Conservation (phyloP, 768 basidiomycete genomes). For the Sporobolomyces pararoseus region DNA sequence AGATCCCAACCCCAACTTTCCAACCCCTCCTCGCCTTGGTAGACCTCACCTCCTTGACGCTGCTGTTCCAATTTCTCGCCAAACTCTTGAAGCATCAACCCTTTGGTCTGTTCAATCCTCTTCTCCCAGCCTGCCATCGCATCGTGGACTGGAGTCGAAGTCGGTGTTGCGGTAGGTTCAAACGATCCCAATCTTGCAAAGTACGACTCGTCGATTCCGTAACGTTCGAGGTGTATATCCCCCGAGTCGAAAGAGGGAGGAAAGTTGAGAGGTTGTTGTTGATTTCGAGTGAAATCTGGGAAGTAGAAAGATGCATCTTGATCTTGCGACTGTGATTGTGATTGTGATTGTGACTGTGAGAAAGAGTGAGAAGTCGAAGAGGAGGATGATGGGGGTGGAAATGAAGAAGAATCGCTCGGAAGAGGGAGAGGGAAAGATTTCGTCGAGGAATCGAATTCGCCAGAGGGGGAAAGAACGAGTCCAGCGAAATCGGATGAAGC, state of each 20-base stretch:
- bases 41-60: background rate
- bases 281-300: background rate
- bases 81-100: background rate
- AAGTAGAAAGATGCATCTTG: conserved; percentile 4
- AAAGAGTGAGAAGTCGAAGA: conserved; percentile 1
- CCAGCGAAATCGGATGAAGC: background rate
- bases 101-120: conserved; percentile 13
- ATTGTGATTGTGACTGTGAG: background rate
- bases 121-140: background rate
- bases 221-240: conserved; percentile 25
- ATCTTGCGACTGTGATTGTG: background rate
- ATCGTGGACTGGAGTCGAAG: conserved; percentile 9
- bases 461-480: conserved; percentile 6
- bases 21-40: background rate
- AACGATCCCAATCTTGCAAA: conserved; percentile 12
- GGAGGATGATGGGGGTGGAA: background rate
- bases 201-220: conserved; percentile 32
- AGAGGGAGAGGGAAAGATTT: background rate
- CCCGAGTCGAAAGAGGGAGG: background rate
- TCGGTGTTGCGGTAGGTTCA: conserved; percentile 13
- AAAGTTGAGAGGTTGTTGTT: background rate
- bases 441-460: background rate
- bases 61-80: conserved; percentile 1
- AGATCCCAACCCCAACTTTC: too few relatives aligned
- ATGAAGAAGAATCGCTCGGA: background rate